Conservation (phyloP, 2,329 filamentous ascomycete species). For the Lachnum nothofagi region DNA sequence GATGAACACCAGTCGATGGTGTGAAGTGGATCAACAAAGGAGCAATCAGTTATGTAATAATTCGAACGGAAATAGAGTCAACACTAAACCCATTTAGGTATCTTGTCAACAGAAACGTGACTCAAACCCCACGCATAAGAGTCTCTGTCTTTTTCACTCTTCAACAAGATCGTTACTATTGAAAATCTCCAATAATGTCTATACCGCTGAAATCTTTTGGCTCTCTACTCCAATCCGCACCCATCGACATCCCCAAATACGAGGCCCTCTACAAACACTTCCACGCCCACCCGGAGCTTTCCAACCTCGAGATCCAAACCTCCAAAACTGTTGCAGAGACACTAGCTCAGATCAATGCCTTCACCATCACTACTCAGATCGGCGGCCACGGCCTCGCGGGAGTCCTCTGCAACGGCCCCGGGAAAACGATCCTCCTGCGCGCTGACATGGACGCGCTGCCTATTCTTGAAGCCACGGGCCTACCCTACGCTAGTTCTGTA, state of each 20-base stretch:
- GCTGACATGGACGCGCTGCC: slow-evolving; percentile 60
- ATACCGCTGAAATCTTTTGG: too few species aligned
- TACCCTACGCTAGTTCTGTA: slow-evolving; percentile 50
- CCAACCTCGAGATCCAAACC: slow-evolving; percentile 49
- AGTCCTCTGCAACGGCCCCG: slow-evolving; percentile 49
- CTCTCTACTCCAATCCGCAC: too few species aligned
- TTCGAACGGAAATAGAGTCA: too few species aligned
- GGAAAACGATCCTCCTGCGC: slow-evolving; percentile 51
- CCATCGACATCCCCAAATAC: neutral
- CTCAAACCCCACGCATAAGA: too few species aligned
- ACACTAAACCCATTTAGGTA: too few species aligned
- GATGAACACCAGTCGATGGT: too few species aligned
- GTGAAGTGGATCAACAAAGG: too few species aligned
- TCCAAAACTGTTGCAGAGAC: slow-evolving; percentile 40
- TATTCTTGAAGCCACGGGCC: slow-evolving; percentile 48
- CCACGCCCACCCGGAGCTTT: slow-evolving; percentile 38
- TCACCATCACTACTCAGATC: slow-evolving; percentile 44
- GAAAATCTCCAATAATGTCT: too few species aligned
- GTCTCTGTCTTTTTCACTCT: too few species aligned
- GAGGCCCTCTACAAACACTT: slow-evolving; percentile 2
- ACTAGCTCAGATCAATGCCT: slow-evolving; percentile 31
- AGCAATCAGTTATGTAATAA: too few species aligned
- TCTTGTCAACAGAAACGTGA: too few species aligned
- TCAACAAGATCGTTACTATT: too few species aligned
- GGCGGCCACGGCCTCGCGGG: slow-evolving; percentile 55